Percentiles rank a stretch among this genome's conserved stretches.
Conservation (phyloP, 306 rosid species). For the Prinsepia uniflora region DNA sequence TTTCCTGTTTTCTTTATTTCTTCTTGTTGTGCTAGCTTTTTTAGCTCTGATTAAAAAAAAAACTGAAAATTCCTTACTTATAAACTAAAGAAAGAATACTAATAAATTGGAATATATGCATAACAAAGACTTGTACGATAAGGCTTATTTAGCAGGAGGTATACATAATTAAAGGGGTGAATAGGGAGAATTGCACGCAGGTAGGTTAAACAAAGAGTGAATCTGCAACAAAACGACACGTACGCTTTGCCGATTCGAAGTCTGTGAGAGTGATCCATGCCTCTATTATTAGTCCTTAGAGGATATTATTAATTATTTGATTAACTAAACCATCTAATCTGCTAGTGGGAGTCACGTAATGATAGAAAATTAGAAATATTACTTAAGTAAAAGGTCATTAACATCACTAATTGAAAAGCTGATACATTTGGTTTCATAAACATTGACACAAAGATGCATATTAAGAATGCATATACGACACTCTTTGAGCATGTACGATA, state of each 20-base stretch:
- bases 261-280: not conserved
- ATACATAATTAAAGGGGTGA: too few relatives aligned
- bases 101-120: too few relatives aligned
- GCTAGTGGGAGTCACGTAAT: conserved; percentile 4
- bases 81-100: too few relatives aligned
- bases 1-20: too few relatives aligned
- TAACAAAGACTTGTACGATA: too few relatives aligned
- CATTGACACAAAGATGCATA: not conserved
- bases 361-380: too few relatives aligned
- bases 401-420: not conserved
- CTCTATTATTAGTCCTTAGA: not conserved
- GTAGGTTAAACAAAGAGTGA: not conserved
- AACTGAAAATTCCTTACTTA: too few relatives aligned
- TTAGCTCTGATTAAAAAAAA: too few relatives aligned
- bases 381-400: too few relatives aligned
- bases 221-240: not conserved
- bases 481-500: not conserved
- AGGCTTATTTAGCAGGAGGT: too few relatives aligned
- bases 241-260: not conserved
- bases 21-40: too few relatives aligned
- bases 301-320: not conserved
- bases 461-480: not conserved
- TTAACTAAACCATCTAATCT: not conserved
- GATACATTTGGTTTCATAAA: not conserved
- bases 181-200: not conserved